These are phyloP conservation scores for Pythium guiyangense DNA, from an alignment of 352 stramenopile genomes.

Conservation along the genomic window DNA sequence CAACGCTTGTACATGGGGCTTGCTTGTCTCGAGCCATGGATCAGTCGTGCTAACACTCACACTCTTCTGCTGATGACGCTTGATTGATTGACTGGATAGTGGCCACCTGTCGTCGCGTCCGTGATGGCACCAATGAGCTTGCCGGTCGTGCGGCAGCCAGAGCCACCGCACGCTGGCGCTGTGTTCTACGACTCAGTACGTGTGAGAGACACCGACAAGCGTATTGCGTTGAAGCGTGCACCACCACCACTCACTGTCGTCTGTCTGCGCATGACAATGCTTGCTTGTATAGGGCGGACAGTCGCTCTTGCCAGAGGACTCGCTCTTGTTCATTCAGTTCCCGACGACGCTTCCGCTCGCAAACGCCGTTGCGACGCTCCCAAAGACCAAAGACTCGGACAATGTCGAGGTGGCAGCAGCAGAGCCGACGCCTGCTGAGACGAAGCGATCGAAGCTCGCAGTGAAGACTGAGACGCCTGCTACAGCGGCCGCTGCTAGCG, in stretches of 20 bases:
- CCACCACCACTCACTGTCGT: neutral
- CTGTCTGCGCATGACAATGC: neutral
- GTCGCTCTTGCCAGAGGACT: slow-evolving; percentile 52
- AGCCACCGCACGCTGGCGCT: slow-evolving; percentile 50
- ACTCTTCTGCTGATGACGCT: neutral
- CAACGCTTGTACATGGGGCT: no score
- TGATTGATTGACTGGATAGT: no score
- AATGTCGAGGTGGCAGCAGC: slow-evolving; percentile 30
- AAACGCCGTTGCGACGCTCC: slow-evolving; percentile 28
- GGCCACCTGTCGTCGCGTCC: slow-evolving; percentile 75
- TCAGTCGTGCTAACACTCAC: neutral
- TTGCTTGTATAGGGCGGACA: slow-evolving; percentile 32
- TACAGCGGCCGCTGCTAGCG: neutral
- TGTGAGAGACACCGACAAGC: no score
- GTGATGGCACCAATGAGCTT: slow-evolving; percentile 82
- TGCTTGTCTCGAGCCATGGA: no score
- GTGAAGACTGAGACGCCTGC: slow-evolving; percentile 6
- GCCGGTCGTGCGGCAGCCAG: slow-evolving; percentile 57
- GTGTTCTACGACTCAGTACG: slow-evolving; percentile 57
- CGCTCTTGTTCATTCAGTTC: slow-evolving; percentile 80
- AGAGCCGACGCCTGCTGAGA: slow-evolving; percentile 1
- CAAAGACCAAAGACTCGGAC: slow-evolving; percentile 17
- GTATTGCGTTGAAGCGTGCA: no score
- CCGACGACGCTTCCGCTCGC: slow-evolving; percentile 77
- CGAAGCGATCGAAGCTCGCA: slow-evolving; percentile 11